phyloP scores from a whole-genome alignment of 2,329 filamentous ascomycete species.

The Fusarium coffeatum region DNA sequence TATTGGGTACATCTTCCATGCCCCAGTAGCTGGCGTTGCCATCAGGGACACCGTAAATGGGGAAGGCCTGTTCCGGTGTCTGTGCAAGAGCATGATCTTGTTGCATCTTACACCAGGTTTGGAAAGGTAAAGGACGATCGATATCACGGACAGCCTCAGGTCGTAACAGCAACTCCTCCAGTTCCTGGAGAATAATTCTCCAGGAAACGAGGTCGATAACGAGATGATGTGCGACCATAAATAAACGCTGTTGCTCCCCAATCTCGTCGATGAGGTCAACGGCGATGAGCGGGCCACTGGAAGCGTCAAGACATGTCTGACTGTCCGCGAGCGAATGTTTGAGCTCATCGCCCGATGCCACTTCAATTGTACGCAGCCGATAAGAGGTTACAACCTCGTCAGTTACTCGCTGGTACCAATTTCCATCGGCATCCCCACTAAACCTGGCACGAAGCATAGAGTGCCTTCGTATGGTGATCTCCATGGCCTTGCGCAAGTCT shows the following conservation, averaged over 20 bases:
- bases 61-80: conserved; percentile 43
- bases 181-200: conserved; percentile 53
- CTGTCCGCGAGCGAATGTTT: conserved; percentile 5
- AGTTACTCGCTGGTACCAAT: conserved; percentile 32
- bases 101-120: conserved; percentile 54
- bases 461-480: conserved; percentile 20
- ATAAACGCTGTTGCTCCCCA: conserved; percentile 47
- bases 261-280: conserved; percentile 24
- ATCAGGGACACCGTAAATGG: conserved; percentile 16
- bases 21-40: conserved; percentile 46
- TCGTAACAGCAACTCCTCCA: conserved; percentile 51
- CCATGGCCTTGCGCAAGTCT: conserved; percentile 20
- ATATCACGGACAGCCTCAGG: conserved; percentile 14
- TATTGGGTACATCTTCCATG: conserved; percentile 34
- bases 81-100: conserved; percentile 8
- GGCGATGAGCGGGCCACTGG: conserved; percentile 17
- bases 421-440: background rate
- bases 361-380: conserved; percentile 6
- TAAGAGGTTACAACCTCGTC: conserved; percentile 13
- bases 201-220: conserved; percentile 61
- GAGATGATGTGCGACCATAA: conserved; percentile 53
- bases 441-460: conserved; percentile 40
- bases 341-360: background rate
- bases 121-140: conserved; percentile 48
- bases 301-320: conserved; percentile 29